phyloP scores from a whole-genome alignment of 1,284 basidiomycete species.

The Ceratobasidium theobromae region DNA sequence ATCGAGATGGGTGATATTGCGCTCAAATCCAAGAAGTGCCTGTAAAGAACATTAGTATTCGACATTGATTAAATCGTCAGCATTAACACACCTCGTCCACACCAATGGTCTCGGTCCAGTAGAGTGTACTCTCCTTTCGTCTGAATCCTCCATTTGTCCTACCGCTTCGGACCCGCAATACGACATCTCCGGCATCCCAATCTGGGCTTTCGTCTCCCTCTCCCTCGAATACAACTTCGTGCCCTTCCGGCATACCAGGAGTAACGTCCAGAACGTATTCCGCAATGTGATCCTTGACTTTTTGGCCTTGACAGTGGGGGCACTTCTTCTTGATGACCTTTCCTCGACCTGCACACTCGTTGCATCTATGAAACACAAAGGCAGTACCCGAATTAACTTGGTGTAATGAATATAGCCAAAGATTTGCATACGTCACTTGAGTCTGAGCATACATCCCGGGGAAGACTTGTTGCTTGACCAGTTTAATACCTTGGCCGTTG shows the following conservation, averaged over 20 bases:
- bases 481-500: conserved; percentile 78
- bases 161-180: conserved; percentile 77
- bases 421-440: conserved; percentile 56
- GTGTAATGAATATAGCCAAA: not conserved
- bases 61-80: not conserved
- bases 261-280: conserved; percentile 79
- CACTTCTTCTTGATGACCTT: conserved; percentile 74
- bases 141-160: conserved; percentile 77
- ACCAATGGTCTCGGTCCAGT: conserved; percentile 87
- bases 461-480: conserved; percentile 90
- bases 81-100: conserved; percentile 74
- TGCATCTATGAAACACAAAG: conserved; percentile 45
- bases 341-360: conserved; percentile 81
- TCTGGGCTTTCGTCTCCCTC: conserved; percentile 93
- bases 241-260: conserved; percentile 88
- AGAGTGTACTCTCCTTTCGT: conserved; percentile 83
- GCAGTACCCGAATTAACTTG: not conserved
- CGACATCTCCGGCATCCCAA: conserved; percentile 88
- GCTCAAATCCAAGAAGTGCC: conserved; percentile 80
- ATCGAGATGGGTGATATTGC: conserved; percentile 87
- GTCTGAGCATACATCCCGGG: conserved; percentile 91
- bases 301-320: conserved; percentile 77
- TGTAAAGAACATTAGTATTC: conserved; percentile 42
- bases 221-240: conserved; percentile 87
- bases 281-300: conserved; percentile 80